Base-by-base conservation (phyloP, 179 eudicot species). In the Beta lomatogona region DNA sequence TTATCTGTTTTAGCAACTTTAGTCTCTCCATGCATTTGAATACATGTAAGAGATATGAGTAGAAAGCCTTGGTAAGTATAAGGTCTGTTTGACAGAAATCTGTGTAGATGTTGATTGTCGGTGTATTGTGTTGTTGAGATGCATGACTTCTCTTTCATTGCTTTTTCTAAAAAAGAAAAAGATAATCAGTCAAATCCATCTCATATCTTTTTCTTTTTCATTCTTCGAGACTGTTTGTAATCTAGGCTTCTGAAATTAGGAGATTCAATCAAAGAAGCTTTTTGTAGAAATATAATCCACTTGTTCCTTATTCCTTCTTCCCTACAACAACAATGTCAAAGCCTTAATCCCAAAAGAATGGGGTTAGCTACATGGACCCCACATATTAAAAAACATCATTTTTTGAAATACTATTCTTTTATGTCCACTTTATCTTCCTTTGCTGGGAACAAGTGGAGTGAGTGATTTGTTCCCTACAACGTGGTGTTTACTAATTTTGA, bases 401-500 rank as follows among this genome's bases (percentile, higher is more conserved):
- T n/a, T 59, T 76, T n/a, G 16, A 16, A 36, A 25, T 36, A 31
- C 36, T 25, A 41, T 28, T 10, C 54, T 31, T 7, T 16, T 8
- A 22, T 15, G n/a, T 22, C 18, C 16, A 2, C 19, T 54, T 65
- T 36, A 22, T 75, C 28, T 69, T 22, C 13, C 19, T 45, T 8
- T 46, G 61, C 21, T 63, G 11, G 65, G 41, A 71, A 74, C 82
- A 59, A 73, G 58, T 59, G 80, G 2, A 72, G 53, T 12, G 19
- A 16, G 22, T 72, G 65, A 15, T 71, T 53, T 77, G 61, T 54
- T 60, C 57, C 15, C 55, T 28, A 46, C 0, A 0, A 13, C 15
- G 7, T 46, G 11, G 0, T 19, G 10, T 31, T 31, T 13, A 63
- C 55, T 28, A 28, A 55, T 54, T 15, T 12, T 75, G 53, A 71